Base-by-base conservation (phyloP, 164 flowering plant species). In the Nymphaea colorata region DNA sequence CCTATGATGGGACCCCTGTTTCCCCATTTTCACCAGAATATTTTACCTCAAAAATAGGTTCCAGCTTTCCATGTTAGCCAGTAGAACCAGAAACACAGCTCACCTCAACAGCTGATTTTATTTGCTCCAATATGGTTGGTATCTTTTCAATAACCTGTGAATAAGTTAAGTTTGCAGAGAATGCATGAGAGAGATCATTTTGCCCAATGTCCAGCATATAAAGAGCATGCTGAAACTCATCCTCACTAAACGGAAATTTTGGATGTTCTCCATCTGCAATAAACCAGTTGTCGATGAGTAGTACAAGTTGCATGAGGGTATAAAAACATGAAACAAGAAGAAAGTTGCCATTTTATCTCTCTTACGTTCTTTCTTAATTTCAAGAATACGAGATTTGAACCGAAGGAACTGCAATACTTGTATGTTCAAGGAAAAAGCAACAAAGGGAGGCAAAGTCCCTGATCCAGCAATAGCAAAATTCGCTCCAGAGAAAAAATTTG, bases 171-270 rank as follows among this genome's bases (percentile, higher is more conserved):
- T 76, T 68, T 44, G 66, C 73, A 10, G 81, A 68, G 43, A 86
- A 76, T 3, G 85, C 82, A 61, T 61, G 60, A 25, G 76, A 42
- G 16, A 84, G 74, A 68, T 88, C 88, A 69, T 84, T 83, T 36
- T 89, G 83, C 53, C 91, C 88, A 64, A 85, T 83, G 67, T 86
- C 90, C 17, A 86, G 80, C 61, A 68, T 78, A 74, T 81, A 85
- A 44, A 86, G 72, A 10, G 89, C 90, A 64, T 69, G 79, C 12
- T 25, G 69, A 67, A 83, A 89, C 3, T 74, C 90, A 2, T 76
- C 69, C 43, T 81, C 82, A 8, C 55, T 67, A 6, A 81, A 64
- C 65, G 72, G 68, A 68, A 70, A 64, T 69, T 62, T 74, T 61
- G 36, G 36, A 6, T 6, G 41, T 6, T 16, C 6, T 61, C 36